Conservation (phyloP, 2,329 filamentous ascomycete genomes). For the Colletotrichum theobromicola region DNA sequence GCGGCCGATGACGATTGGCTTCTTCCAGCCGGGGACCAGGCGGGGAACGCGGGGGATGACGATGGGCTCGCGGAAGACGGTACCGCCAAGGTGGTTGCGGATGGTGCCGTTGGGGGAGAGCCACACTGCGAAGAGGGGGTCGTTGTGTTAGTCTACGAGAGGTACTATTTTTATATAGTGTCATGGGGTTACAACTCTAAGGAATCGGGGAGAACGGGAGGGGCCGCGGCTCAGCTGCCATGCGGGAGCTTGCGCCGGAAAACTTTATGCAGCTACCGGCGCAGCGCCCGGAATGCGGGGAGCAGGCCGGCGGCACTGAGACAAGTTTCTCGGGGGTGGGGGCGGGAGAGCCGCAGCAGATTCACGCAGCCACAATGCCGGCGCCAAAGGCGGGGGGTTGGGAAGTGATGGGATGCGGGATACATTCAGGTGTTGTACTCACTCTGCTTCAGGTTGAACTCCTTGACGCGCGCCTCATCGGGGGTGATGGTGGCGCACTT, state of each 20-base stretch:
- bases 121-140: conserved; percentile 72
- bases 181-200: neutral
- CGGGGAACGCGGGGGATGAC: conserved; percentile 93
- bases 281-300: conserved; percentile 1
- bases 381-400: neutral
- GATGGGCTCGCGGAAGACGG: conserved; percentile 98
- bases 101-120: conserved; percentile 94
- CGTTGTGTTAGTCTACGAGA: neutral
- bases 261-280: conserved; percentile 3
- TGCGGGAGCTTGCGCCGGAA: neutral
- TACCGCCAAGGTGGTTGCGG: conserved; percentile 80
- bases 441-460: conserved; percentile 99
- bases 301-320: neutral
- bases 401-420: neutral
- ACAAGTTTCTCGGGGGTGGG: neutral
- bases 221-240: neutral
- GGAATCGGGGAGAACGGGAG: neutral
- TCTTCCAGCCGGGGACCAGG: conserved; percentile 96
- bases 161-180: neutral
- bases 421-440: conserved; percentile 38
- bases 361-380: neutral
- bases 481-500: conserved; percentile 99
- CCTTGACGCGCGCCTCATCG: conserved; percentile 93
- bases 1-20: conserved; percentile 98
- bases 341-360: neutral